These are phyloP conservation scores for Sphaerosporella brunnea DNA, from an alignment of 495 filamentous ascomycete species.

Conservation along the genomic window DNA sequence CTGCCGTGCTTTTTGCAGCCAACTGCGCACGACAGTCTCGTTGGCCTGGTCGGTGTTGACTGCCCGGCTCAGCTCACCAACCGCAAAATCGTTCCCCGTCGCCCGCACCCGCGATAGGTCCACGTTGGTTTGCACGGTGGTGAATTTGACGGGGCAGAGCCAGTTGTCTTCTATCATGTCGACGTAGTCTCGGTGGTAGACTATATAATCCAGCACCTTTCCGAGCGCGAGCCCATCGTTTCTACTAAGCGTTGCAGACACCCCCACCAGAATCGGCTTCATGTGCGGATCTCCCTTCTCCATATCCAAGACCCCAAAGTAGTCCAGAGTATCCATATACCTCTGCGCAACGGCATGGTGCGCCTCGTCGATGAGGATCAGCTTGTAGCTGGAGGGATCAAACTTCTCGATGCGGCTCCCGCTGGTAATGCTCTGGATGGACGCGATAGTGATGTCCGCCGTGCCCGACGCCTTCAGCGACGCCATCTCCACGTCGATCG, in stretches of 20 bases:
- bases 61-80: slow-evolving; percentile 50
- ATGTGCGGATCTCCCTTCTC: slow-evolving; percentile 24
- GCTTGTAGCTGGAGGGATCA: slow-evolving; percentile 62
- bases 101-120: slow-evolving; percentile 53
- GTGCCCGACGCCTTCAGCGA: slow-evolving; percentile 48
- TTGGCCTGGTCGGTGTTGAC: slow-evolving; percentile 69
- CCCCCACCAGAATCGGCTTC: slow-evolving; percentile 64
- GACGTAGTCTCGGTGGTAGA: slow-evolving; percentile 87
- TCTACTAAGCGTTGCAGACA: slow-evolving; percentile 82
- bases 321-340: slow-evolving; percentile 51
- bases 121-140: slow-evolving; percentile 66
- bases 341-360: slow-evolving; percentile 81
- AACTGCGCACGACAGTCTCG: slow-evolving; percentile 63
- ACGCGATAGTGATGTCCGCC: slow-evolving; percentile 92
- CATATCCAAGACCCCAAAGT: slow-evolving; percentile 52
- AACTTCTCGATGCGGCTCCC: slow-evolving; percentile 62
- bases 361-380: slow-evolving; percentile 91
- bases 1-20: slow-evolving; percentile 51
- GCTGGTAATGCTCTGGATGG: slow-evolving; percentile 60
- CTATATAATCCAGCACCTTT: slow-evolving; percentile 81
- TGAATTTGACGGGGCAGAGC: slow-evolving; percentile 77
- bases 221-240: slow-evolving; percentile 78
- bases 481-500: slow-evolving; percentile 81
- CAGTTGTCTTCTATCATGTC: slow-evolving; percentile 86
- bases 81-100: slow-evolving; percentile 59